These are phyloP conservation scores for Barnettozyma pratensis DNA, from an alignment of 805 yeast species.

Conservation along the genomic window DNA sequence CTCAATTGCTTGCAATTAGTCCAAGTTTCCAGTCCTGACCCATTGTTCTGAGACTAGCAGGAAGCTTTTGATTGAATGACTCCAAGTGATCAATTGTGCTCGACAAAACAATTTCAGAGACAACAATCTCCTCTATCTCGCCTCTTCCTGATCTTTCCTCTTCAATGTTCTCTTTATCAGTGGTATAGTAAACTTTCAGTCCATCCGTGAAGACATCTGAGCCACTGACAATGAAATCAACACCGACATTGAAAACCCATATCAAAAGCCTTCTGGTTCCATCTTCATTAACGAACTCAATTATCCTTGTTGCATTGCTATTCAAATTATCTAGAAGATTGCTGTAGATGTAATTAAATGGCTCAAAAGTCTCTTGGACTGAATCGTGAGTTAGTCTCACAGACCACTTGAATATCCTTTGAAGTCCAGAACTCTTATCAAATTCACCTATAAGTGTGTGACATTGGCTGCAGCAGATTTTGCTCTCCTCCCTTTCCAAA, in stretches of 20 bases:
- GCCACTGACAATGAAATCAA: slow-evolving; percentile 20
- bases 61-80: slow-evolving; percentile 29
- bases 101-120: too few relatives aligned
- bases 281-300: slow-evolving; percentile 22
- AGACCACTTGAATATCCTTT: slow-evolving; percentile 55
- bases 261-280: slow-evolving; percentile 21
- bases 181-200: slow-evolving; percentile 42
- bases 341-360: slow-evolving; percentile 34
- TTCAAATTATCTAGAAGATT: slow-evolving; percentile 38
- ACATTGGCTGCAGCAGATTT: slow-evolving; percentile 35
- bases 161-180: slow-evolving; percentile 24
- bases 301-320: slow-evolving; percentile 36
- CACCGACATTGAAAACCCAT: slow-evolving; percentile 49
- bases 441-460: slow-evolving; percentile 34
- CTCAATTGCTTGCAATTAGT: background rate
- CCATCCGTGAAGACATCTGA: slow-evolving; percentile 21
- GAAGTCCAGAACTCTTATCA: slow-evolving; percentile 28
- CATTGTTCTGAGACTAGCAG: slow-evolving; percentile 22
- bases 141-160: slow-evolving; percentile 28
- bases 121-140: slow-evolving; percentile 35
- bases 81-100: slow-evolving; percentile 27
- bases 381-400: slow-evolving; percentile 27
- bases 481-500: slow-evolving; percentile 3
- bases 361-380: slow-evolving; percentile 29
- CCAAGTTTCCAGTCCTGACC: slow-evolving; percentile 20